Conservation (phyloP, 306 rosid genomes). For the Benincasa hispida region DNA sequence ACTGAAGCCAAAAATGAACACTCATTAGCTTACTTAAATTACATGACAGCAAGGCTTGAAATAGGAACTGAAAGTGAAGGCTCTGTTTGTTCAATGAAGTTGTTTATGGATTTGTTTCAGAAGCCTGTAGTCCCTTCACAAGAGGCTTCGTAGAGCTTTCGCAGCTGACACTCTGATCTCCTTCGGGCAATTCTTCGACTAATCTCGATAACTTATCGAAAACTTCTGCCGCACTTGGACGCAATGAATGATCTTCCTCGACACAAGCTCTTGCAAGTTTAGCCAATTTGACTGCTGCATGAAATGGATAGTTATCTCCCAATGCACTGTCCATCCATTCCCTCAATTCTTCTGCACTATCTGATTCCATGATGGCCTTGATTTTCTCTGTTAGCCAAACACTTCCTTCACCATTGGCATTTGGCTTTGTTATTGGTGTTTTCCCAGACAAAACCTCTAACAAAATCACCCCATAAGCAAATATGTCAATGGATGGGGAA, state of each 20-base stretch:
- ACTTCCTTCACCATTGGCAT: slow-evolving; percentile 33
- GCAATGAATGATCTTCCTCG: slow-evolving; percentile 45
- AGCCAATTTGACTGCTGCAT: slow-evolving; percentile 43
- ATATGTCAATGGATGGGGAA: slow-evolving; percentile 54
- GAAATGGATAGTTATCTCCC: slow-evolving; percentile 53
- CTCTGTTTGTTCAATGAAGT: not conserved
- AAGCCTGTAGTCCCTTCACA: slow-evolving; percentile 29
- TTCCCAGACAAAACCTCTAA: slow-evolving; percentile 59
- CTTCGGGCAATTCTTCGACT: slow-evolving; percentile 47
- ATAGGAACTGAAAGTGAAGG: not conserved
- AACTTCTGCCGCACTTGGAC: slow-evolving; percentile 59
- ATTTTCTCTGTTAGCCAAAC: slow-evolving; percentile 45
- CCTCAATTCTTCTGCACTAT: slow-evolving; percentile 38
- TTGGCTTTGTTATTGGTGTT: slow-evolving; percentile 42
- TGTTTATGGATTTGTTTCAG: slow-evolving; percentile 26
- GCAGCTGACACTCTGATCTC: slow-evolving; percentile 22
- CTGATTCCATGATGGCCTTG: slow-evolving; percentile 36
- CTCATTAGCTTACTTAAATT: not conserved
- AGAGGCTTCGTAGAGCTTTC: slow-evolving; percentile 77
- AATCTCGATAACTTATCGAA: slow-evolving; percentile 51
- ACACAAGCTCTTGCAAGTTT: slow-evolving; percentile 62
- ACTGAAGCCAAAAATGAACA: not conserved
- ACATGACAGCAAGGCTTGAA: not conserved
- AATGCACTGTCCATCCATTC: slow-evolving; percentile 74
- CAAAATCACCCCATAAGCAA: slow-evolving; percentile 61